Base-by-base conservation (phyloP, 371 early-diverging fungal species). In the Lichtheimia hyalospora region DNA sequence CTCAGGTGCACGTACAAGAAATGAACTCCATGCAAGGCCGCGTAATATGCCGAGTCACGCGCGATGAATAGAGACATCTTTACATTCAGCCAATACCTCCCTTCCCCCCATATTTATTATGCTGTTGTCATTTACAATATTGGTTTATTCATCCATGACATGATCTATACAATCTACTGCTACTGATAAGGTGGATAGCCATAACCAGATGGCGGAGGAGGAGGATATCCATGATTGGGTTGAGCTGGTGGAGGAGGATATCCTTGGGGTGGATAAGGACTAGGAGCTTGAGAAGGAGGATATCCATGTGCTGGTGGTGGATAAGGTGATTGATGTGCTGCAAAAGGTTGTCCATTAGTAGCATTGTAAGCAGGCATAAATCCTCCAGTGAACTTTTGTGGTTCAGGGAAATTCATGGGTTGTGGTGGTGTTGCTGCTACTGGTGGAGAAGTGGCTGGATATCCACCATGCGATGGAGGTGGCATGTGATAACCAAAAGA, bases 321-420 rank as follows among this genome's bases (percentile, higher is more conserved):
- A 43, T 54, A 61, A 34, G 60, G 39, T 27, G 62, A 49, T 57
- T 65, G 65, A 24, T 65, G 65, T 18, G 66, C 66, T 16, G 46
- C 46, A 58, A 61, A 66, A 18, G 67, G 62, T 42, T 62, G 57
- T 13, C 62, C 61, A 10, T 52, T 25, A 41, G 34, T 21, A 13
- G 25, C 44, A 8, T 59, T 54, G 34, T 59, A 49, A 25, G 58
- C 57, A 8, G 62, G 62, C 20, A 55, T 34, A 48, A 54, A 62
- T 5, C 52, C 61, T 14, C 54, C 59, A 18, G 49, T 48, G 18
- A 39, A 62, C 7, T 28, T 49, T 21, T 61, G 66, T 28, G 66
- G 62, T 44, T 60, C 56, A n/a, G 66, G 66, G 58, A 65, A 65
- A 55, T 53, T 63, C 57, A 57, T 48, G 3, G 57, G 34, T 2